Evolutionary conservation across 176 grass and related monocot genomes (phyloP), one percentile per base, ranked within the genome.

Genomic region (Urochloa ruziziensis): DNA sequence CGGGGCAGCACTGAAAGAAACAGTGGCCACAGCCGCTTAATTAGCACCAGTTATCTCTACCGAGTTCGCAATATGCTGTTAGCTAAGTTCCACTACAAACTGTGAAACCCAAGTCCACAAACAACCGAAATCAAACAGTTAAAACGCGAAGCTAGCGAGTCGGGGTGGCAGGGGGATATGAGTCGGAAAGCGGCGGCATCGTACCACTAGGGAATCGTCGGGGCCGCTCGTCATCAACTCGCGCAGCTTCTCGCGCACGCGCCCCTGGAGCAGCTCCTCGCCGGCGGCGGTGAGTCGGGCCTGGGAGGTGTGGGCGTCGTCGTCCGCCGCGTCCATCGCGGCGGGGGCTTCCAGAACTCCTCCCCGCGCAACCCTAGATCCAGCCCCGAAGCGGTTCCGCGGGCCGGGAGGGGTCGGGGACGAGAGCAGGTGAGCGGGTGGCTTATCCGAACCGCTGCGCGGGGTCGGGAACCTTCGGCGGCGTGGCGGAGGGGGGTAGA

Each of bases 291-390:
- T 91, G 86, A 89, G 87, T 35, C 58, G 48, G 2, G 59, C 83
- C 49, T 75, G 73, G 77, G 89, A 82, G 69, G 52, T 79, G 62
- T 34, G 80, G 67, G 35, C 43, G 37, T 85, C 89, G 74, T 88
- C 90, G 5, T 28, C 58, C 57, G 58, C 58, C 57, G 59, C 90
- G 27, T 87, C 89, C 92, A 94, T 94, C 35, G 82, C 40, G 74
- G 79, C 71, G 63, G 84, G 34, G 74, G 75, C 39, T 77, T 69
- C 68, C 52, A 72, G 80, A 72, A 62, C 25, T 52, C 37, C 82
- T 57, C 59, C 64, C 59, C 62, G 6, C 65, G 60, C 75, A 91
- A 89, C 89, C 92, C 92, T 94, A 91, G 88, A 94, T 94, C 89
- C 85, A 79, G 27, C 81, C 81, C 84, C 57, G 74, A 79, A 68